Base-by-base conservation (phyloP, 1,139 yeast genomes). In the Hyphopichia khmerensis region DNA sequence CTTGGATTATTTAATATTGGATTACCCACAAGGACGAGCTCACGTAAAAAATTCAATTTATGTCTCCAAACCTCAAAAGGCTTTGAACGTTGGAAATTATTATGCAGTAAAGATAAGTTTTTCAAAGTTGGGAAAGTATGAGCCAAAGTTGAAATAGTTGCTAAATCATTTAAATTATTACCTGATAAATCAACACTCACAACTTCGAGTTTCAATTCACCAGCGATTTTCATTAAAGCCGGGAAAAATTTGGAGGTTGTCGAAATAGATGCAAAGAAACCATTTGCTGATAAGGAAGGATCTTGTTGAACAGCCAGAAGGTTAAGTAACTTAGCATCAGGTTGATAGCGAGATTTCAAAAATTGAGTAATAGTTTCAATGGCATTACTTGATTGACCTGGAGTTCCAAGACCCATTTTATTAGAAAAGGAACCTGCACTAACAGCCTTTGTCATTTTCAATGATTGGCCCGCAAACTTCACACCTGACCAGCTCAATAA, bases 141-240 rank as follows among this genome's bases (percentile, higher is more conserved):
- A 0, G 96, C 82, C 43, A 93, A 66, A 2, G 91, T 70, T 0
- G 87, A 69, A 24, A 91, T 72, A 18, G 77, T 64, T 24, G 79
- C 59, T 36, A 88, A 74, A 54, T 88, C 96, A 33, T 67, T 65
- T 35, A 91, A 64, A 45, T 76, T 77, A 59, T 93, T 93, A 45
- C 73, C 73, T 13, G 95, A 84, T 40, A 93, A 69, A 58, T 87
- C 89, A 15, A 93, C 81, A 47, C 93, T 84, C 32, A 83, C 86
- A 6, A 90, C 87, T 2, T 72, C 72, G 14, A 76, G 49, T 36
- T 75, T 75, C 35, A 71, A 56, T 38, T 75, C 78, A 40, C 72
- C 71, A 1, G 96, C 96, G 16, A 95, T 67, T 59, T 87, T 89
- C 89, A 93, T 82, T 50, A 93, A 68, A 0, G 99, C 99, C 3